A percentile compares a stretch with the other conserved stretches of the same genome.
phyloP scores from a whole-genome alignment of 805 yeast species.

The Trichomonascus vanleenenianus region DNA sequence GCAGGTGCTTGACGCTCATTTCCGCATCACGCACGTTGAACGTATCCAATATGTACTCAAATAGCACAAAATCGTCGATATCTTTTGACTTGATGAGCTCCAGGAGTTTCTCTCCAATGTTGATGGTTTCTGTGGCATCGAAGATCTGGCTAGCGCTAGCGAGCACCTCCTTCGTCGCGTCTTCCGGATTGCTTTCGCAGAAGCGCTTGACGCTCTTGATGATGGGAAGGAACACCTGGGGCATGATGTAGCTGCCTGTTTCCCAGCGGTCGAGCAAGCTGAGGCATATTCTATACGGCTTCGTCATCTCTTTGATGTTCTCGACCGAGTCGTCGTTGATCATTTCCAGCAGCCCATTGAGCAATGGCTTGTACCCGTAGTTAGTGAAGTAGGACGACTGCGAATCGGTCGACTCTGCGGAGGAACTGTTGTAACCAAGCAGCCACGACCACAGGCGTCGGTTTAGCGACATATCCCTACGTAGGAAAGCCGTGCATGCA shows the following conservation, averaged over 20 bases:
- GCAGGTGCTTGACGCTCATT: slow-evolving; percentile 68
- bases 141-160: slow-evolving; percentile 62
- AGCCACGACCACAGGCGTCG: slow-evolving; percentile 92
- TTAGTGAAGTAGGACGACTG: slow-evolving; percentile 51
- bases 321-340: slow-evolving; percentile 27
- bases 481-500: slow-evolving; percentile 60
- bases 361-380: slow-evolving; percentile 45
- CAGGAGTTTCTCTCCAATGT: slow-evolving; percentile 65
- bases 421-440: slow-evolving; percentile 41
- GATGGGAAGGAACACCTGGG: slow-evolving; percentile 59
- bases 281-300: slow-evolving; percentile 55
- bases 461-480: slow-evolving; percentile 89
- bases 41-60: slow-evolving; percentile 50
- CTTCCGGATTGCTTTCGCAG: slow-evolving; percentile 11
- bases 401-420: slow-evolving; percentile 16
- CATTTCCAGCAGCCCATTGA: slow-evolving; percentile 46
- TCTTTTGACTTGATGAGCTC: slow-evolving; percentile 29
- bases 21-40: slow-evolving; percentile 85
- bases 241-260: slow-evolving; percentile 68
- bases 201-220: slow-evolving; percentile 28
- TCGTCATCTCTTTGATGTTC: slow-evolving; percentile 23
- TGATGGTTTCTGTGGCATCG: slow-evolving; percentile 75
- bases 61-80: slow-evolving; percentile 36
- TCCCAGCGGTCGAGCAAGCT: slow-evolving; percentile 94
- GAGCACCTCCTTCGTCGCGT: slow-evolving; percentile 39